phyloP scores from a whole-genome alignment of 768 basidiomycete genomes.

The Cantharellus anzutake region DNA sequence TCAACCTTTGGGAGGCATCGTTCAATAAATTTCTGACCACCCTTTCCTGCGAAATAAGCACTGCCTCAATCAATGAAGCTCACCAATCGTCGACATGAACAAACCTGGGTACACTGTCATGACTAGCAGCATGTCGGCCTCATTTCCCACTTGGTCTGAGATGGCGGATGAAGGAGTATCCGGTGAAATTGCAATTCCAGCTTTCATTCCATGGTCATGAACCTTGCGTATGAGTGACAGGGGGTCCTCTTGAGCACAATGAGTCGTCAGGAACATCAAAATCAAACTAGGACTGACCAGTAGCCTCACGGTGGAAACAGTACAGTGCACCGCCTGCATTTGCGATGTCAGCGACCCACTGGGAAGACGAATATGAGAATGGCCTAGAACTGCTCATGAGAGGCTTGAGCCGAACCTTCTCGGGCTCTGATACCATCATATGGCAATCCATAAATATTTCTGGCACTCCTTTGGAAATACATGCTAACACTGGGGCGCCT shows the following conservation, averaged over 20 bases:
- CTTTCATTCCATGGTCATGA: slow-evolving; percentile 71
- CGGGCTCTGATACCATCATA: slow-evolving; percentile 97
- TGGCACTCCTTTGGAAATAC: slow-evolving; percentile 70
- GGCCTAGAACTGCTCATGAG: background rate
- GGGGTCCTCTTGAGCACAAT: slow-evolving; percentile 36
- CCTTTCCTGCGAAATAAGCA: slow-evolving; percentile 18
- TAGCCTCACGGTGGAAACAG: slow-evolving; percentile 93
- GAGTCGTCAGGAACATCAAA: background rate
- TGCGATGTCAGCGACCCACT: slow-evolving; percentile 97
- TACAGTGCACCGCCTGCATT: slow-evolving; percentile 89
- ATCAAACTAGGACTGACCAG: slow-evolving; percentile 31
- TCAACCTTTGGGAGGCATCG: slow-evolving; percentile 84
- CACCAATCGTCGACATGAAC: background rate
- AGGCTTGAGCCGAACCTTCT: slow-evolving; percentile 35
- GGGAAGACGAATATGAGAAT: background rate
- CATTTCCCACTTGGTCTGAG: slow-evolving; percentile 62
- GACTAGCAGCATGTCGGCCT: slow-evolving; percentile 18
- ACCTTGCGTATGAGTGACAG: slow-evolving; percentile 62
- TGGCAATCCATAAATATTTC: slow-evolving; percentile 99
- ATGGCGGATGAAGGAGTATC: slow-evolving; percentile 81
- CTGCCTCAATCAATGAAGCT: background rate
- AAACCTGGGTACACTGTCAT: slow-evolving; percentile 6
- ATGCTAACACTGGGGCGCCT: slow-evolving; percentile 80
- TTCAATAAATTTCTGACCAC: slow-evolving; percentile 92
- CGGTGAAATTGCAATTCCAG: slow-evolving; percentile 92